Conservation (phyloP, 352 stramenopile genomes). For the Globisporangium takayamanum region DNA sequence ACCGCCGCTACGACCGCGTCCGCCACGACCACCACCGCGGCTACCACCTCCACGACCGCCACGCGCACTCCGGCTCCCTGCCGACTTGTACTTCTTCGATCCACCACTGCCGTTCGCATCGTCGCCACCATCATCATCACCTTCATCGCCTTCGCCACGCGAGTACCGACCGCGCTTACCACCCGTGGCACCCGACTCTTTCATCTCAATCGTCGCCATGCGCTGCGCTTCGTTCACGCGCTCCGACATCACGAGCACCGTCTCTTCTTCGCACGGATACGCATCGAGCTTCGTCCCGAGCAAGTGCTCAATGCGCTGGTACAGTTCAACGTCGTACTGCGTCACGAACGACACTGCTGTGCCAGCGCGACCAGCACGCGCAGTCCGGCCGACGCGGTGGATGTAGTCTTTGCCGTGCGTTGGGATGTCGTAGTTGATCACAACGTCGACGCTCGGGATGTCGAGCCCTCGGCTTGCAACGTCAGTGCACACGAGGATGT, state of each 20-base stretch:
- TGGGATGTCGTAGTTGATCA: slow-evolving; percentile 99
- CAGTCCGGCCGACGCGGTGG: slow-evolving; percentile 97
- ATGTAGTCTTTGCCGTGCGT: slow-evolving; percentile 99
- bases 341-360: slow-evolving; percentile 97
- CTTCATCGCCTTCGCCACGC: slow-evolving; percentile 44
- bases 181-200: slow-evolving; percentile 56
- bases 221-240: slow-evolving; percentile 96
- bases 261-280: slow-evolving; percentile 91
- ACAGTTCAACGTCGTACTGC: slow-evolving; percentile 98
- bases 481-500: slow-evolving; percentile 88
- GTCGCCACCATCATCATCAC: slow-evolving; percentile 32
- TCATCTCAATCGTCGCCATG: slow-evolving; percentile 89
- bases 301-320: slow-evolving; percentile 94
- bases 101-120: slow-evolving; percentile 9
- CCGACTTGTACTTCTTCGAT: slow-evolving; percentile 75
- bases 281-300: slow-evolving; percentile 77
- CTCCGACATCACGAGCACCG: slow-evolving; percentile 95
- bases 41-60: slow-evolving; percentile 12
- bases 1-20: slow-evolving; percentile 21
- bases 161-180: slow-evolving; percentile 55
- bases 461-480: slow-evolving; percentile 91
- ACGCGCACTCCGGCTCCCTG: slow-evolving; percentile 35
- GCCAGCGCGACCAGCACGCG: slow-evolving; percentile 92
- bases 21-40: slow-evolving; percentile 19
- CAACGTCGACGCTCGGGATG: slow-evolving; percentile 96